phyloP scores from a whole-genome alignment of 2,329 filamentous ascomycete genomes.

The Cladosporium sp. region DNA sequence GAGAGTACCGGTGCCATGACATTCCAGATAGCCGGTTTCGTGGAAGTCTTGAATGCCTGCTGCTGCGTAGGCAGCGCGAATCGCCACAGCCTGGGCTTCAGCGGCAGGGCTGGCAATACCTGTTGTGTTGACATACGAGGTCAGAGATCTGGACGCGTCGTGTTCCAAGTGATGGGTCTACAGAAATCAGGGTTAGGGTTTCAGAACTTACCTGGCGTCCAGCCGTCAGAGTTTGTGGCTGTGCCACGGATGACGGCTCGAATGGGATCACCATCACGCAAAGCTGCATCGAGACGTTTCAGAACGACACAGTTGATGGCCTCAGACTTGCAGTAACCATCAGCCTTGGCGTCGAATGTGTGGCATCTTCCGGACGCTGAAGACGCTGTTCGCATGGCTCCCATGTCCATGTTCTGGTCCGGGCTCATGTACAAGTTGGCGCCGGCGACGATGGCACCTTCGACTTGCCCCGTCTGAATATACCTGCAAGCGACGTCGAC shows the following conservation, averaged over 20 bases:
- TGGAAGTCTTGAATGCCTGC: conserved; percentile 30
- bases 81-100: conserved; percentile 40
- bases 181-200: background rate
- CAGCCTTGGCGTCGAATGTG: conserved; percentile 42
- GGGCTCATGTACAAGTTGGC: background rate
- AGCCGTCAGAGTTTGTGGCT: conserved; percentile 42
- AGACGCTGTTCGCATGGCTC: background rate
- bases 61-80: conserved; percentile 38
- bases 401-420: background rate
- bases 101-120: conserved; percentile 44
- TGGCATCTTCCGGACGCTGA: conserved; percentile 7
- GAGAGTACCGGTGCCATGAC: conserved; percentile 30
- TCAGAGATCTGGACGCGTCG: background rate
- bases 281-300: conserved; percentile 13
- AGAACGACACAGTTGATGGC: conserved; percentile 54
- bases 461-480: background rate
- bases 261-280: conserved; percentile 18
- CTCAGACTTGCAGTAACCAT: conserved; percentile 57
- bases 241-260: conserved; percentile 42
- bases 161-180: background rate
- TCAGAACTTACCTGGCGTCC: background rate
- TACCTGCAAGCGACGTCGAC: background rate
- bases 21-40: conserved; percentile 23
- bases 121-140: conserved; percentile 27
- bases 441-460: background rate